Conservation (phyloP, 305 asterid genomes). For the Ilex paraguariensis region DNA sequence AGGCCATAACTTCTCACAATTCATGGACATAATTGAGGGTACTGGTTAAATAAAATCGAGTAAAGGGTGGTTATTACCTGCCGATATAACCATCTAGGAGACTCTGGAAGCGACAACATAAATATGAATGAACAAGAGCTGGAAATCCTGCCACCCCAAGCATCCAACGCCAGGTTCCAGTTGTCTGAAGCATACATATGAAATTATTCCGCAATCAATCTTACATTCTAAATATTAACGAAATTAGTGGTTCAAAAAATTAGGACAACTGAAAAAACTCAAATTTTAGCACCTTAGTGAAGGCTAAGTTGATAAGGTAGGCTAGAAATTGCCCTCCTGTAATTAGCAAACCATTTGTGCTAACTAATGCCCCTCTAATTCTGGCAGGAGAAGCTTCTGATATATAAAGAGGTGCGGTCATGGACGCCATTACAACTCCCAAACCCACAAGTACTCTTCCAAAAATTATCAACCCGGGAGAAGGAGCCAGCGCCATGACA, state of each 20-base stretch:
- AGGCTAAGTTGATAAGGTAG: conserved; percentile 42
- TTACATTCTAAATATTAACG: too few relatives aligned
- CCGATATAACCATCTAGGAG: conserved; percentile 83
- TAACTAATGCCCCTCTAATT: conserved; percentile 32
- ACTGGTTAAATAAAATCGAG: too few relatives aligned
- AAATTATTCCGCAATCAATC: too few relatives aligned
- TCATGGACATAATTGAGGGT: too few relatives aligned
- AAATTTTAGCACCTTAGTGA: conserved; percentile 41
- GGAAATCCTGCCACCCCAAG: conserved; percentile 79
- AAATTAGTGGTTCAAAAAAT: too few relatives aligned
- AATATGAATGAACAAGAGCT: conserved; percentile 53
- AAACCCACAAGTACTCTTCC: conserved; percentile 77
- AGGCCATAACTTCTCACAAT: too few relatives aligned
- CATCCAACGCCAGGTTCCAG: conserved; percentile 86
- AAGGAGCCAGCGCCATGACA: conserved; percentile 56
- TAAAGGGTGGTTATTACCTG: conserved; percentile 21
- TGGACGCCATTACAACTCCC: conserved; percentile 97
- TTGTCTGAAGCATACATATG: neutral
- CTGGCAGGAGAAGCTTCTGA: conserved; percentile 90
- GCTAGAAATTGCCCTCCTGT: conserved; percentile 73
- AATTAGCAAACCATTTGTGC: conserved; percentile 52
- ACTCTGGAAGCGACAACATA: conserved; percentile 79
- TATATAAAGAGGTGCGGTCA: conserved; percentile 82
- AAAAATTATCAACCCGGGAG: conserved; percentile 70
- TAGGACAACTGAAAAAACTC: neutral